Base-by-base conservation (phyloP, 805 yeast genomes). In the Ogataea degrootiae region DNA sequence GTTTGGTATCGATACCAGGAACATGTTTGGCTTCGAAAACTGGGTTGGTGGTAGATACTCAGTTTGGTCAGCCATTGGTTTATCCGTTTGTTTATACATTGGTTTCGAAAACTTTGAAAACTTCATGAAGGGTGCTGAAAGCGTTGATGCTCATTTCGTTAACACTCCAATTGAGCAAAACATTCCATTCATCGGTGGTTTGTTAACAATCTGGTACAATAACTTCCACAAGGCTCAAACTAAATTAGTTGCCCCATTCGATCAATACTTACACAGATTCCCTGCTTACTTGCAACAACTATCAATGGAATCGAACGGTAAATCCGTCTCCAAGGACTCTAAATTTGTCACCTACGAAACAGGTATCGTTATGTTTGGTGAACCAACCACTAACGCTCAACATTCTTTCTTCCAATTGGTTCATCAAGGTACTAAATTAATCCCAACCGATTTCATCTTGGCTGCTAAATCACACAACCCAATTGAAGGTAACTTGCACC, bases 21-120 rank as follows among this genome's bases (percentile, higher is more conserved):
- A 94, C 79, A 94, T 94, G 99, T 94, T 94, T 72, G 98, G 96
- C 55, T 94, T 94, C 64, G 97, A 91, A 70, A 85, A 75, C 74
- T 94, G 99, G 99, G 99, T 94, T 56, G 99, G 99, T 66, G 99
- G 99, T 67, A 86, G 99, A 73, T 94, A 94, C 83, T 94, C 99
- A n/a, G 99, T 94, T 53, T 94, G 99, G 99, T 87, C 96, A 39
- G 95, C 99, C 54, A 94, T 94, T 69, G 99, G 99, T 53, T 81
- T 94, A 60, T 87, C 97, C 29, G 92, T 94, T 54, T 96, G 96
- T 61, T 73, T 94, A 59, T 94, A 86, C 81, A 85, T 94, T 68
- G 99, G 99, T 57, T 94, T 68, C 70, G 98, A 94, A 55, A 87
- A 90, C 80, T 94, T 94, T 63, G 92, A 87, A 55, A 79, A 79